A percentile compares a stretch with the other conserved stretches of the same genome.
Evolutionary conservation across 1,284 basidiomycete species (phyloP).

Genomic region (Papiliotrema laurentii): DNA sequence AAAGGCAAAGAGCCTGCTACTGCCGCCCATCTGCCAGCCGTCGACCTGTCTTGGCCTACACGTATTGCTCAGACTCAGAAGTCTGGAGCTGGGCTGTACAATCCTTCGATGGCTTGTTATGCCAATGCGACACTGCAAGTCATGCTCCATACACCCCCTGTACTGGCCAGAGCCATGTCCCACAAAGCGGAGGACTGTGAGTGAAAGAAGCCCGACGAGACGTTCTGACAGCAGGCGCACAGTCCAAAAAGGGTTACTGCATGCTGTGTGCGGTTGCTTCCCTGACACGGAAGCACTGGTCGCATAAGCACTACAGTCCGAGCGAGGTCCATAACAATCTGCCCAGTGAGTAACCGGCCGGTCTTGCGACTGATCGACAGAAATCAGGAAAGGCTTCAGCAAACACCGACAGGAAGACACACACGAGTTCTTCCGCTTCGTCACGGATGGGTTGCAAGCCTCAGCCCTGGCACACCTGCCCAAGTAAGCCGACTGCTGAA

Average conservation of each 20-base stretch:
- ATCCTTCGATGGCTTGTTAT: slow-evolving; percentile 97
- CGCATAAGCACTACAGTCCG: slow-evolving; percentile 52
- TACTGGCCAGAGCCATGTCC: slow-evolving; percentile 63
- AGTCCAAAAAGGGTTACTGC: slow-evolving; percentile 57
- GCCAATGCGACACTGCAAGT: slow-evolving; percentile 94
- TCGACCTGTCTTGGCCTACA: slow-evolving; percentile 33
- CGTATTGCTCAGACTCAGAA: slow-evolving; percentile 12
- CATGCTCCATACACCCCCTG: slow-evolving; percentile 85
- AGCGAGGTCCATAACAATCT: slow-evolving; percentile 61
- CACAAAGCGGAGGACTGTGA: slow-evolving; percentile 56
- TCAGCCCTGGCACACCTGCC: slow-evolving; percentile 69
- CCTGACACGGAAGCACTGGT: slow-evolving; percentile 36
- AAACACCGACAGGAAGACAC: slow-evolving; percentile 94
- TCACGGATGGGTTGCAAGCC: slow-evolving; percentile 85
- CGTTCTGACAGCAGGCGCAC: slow-evolving; percentile 53
- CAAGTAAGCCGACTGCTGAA: slow-evolving; percentile 52
- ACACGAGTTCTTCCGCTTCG: slow-evolving; percentile 95
- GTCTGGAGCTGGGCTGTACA: slow-evolving; percentile 62
- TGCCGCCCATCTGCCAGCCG: slow-evolving; percentile 6
- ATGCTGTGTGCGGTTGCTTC: slow-evolving; percentile 66
- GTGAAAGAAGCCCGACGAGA: slow-evolving; percentile 20
- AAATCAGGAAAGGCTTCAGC: slow-evolving; percentile 85
- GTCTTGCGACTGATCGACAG: slow-evolving; percentile 33
- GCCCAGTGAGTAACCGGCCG: slow-evolving; percentile 55
- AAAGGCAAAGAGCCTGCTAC: slow-evolving; percentile 6